A percentile compares a stretch with the other conserved stretches of the same genome.
These are phyloP conservation scores for Leccinum imitatum DNA, from an alignment of 768 basidiomycete species.

Conservation along the genomic window DNA sequence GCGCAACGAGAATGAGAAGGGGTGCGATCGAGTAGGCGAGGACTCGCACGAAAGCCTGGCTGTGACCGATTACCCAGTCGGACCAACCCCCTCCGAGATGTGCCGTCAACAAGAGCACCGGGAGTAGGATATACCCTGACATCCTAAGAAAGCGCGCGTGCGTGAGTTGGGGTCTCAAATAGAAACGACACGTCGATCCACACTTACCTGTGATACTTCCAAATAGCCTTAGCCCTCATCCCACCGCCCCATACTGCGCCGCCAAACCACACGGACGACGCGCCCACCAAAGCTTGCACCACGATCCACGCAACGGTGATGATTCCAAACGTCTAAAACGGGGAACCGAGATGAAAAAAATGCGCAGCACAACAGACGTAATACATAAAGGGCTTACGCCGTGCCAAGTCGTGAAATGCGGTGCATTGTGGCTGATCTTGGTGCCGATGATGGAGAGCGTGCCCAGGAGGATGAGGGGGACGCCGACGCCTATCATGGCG, in stretches of 20 bases:
- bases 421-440: conserved; percentile 49
- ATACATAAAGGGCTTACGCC: conserved; percentile 45
- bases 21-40: conserved; percentile 58
- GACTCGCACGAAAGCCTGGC: conserved; percentile 40
- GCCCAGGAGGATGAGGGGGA: conserved; percentile 60
- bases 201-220: conserved; percentile 78
- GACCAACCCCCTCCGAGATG: conserved; percentile 75
- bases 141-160: conserved; percentile 39
- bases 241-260: conserved; percentile 73
- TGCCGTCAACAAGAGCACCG: conserved; percentile 57
- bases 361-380: neutral
- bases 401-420: conserved; percentile 77
- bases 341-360: neutral
- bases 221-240: conserved; percentile 65
- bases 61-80: conserved; percentile 48
- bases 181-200: neutral
- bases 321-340: conserved; percentile 59
- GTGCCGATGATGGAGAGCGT: conserved; percentile 60
- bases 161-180: neutral
- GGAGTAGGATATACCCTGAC: conserved; percentile 73
- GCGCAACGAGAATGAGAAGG: conserved; percentile 39
- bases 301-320: conserved; percentile 60
- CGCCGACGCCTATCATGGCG: conserved; percentile 52
- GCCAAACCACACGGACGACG: conserved; percentile 73
- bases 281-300: conserved; percentile 61